Percentiles rank a stretch among this genome's conserved stretches.
Evolutionary conservation across 495 filamentous ascomycete genomes (phyloP).

Genomic region (Aspergillus ostianus): DNA sequence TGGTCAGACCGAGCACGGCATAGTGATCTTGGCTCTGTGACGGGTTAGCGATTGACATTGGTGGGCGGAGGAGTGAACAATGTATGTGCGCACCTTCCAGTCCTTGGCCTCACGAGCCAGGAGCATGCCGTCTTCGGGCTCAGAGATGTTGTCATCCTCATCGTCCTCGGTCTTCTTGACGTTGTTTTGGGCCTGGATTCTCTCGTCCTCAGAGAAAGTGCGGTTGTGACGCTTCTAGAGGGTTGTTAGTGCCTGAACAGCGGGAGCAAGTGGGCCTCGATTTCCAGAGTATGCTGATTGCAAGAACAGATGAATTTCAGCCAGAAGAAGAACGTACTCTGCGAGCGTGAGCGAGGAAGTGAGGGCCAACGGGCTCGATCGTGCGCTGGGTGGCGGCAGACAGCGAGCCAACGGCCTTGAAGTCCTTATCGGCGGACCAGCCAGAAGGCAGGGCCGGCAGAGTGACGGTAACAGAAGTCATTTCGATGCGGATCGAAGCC

Average conservation of each 20-base stretch:
- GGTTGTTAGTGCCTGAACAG: slow-evolving; percentile 23
- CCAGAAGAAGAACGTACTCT: slow-evolving; percentile 54
- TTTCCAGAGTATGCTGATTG: not conserved
- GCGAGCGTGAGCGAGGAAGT: slow-evolving; percentile 96
- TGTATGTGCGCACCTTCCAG: slow-evolving; percentile 75
- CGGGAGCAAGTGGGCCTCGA: not conserved
- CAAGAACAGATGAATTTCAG: not conserved
- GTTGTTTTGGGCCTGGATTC: slow-evolving; percentile 89
- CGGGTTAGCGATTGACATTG: slow-evolving; percentile 15
- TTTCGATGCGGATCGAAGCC: slow-evolving; percentile 26
- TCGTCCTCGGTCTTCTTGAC: slow-evolving; percentile 96
- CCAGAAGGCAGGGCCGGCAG: slow-evolving; percentile 76
- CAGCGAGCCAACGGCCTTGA: slow-evolving; percentile 72
- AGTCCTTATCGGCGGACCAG: slow-evolving; percentile 88
- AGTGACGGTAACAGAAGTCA: slow-evolving; percentile 53
- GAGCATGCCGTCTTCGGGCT: slow-evolving; percentile 88
- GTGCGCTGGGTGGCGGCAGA: slow-evolving; percentile 73
- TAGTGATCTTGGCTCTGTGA: slow-evolving; percentile 91
- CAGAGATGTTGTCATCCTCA: slow-evolving; percentile 84
- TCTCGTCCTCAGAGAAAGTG: slow-evolving; percentile 97
- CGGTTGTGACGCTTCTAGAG: slow-evolving; percentile 82
- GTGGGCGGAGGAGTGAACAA: not conserved
- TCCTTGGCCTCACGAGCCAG: slow-evolving; percentile 93
- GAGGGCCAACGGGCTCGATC: slow-evolving; percentile 92
- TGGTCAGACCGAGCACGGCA: slow-evolving; percentile 88